Percentiles rank a stretch among this genome's conserved stretches.
Conservation (phyloP, 805 yeast genomes). For the Tetrapisispora iriomotensis region DNA sequence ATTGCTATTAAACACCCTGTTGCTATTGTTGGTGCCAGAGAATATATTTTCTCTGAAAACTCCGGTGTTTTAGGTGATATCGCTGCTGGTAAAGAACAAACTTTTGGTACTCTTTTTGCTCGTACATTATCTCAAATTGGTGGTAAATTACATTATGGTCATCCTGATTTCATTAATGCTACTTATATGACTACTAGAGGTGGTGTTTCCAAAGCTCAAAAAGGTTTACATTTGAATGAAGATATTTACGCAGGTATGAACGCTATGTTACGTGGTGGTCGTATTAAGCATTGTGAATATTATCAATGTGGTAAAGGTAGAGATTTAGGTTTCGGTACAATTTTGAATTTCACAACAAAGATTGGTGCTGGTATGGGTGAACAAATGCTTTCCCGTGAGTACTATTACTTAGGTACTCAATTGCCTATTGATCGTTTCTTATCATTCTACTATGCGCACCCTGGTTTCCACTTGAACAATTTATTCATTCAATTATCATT, state of each 20-base stretch:
- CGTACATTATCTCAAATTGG: constrained; percentile 79
- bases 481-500: constrained; percentile 67
- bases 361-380: constrained; percentile 94
- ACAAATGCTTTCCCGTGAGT: constrained; percentile 77
- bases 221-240: constrained; percentile 77
- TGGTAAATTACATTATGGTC: constrained; percentile 82
- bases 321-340: constrained; percentile 81
- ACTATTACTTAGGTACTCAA: constrained; percentile 72
- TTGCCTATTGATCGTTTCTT: constrained; percentile 72
- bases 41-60: constrained; percentile 78
- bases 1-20: constrained; percentile 51
- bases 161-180: constrained; percentile 74
- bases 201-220: constrained; percentile 81
- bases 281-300: constrained; percentile 80
- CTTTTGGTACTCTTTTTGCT: constrained; percentile 77
- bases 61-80: constrained; percentile 80
- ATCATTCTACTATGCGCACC: constrained; percentile 77
- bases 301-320: constrained; percentile 88
- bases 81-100: constrained; percentile 87
- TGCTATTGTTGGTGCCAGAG: constrained; percentile 82
- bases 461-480: constrained; percentile 79
- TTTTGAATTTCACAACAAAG: constrained; percentile 75
- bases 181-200: constrained; percentile 78
- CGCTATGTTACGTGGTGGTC: constrained; percentile 74
- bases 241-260: constrained; percentile 87